Evolutionary conservation across 768 basidiomycete genomes (phyloP).

Genomic region (Lentinula sp.): DNA sequence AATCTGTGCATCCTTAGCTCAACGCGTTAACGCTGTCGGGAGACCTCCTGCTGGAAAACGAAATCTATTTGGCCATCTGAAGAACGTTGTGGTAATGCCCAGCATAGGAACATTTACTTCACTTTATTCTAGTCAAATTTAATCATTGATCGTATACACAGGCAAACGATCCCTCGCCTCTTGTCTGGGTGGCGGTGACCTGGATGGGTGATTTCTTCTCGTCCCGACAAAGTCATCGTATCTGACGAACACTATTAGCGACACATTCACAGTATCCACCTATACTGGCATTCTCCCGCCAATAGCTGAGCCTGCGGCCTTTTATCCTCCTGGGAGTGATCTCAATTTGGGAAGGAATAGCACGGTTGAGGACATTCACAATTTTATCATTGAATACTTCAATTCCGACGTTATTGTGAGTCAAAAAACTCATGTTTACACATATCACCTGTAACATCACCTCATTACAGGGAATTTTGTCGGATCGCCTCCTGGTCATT

Average conservation of each 20-base stretch:
- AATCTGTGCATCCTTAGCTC: slow-evolving; percentile 33
- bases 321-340: slow-evolving; percentile 35
- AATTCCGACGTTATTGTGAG: slow-evolving; percentile 73
- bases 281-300: slow-evolving; percentile 51
- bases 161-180: slow-evolving; percentile 54
- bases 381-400: slow-evolving; percentile 82
- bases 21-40: slow-evolving; percentile 67
- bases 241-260: neutral
- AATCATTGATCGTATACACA: neutral
- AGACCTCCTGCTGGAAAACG: slow-evolving; percentile 50
- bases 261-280: slow-evolving; percentile 45
- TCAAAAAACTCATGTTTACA: neutral
- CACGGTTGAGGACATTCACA: slow-evolving; percentile 64
- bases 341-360: slow-evolving; percentile 40
- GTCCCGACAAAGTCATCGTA: neutral
- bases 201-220: slow-evolving; percentile 54
- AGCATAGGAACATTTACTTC: slow-evolving; percentile 33
- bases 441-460: neutral
- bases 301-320: slow-evolving; percentile 40
- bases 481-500: slow-evolving; percentile 61
- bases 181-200: slow-evolving; percentile 63
- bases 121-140: slow-evolving; percentile 15
- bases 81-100: slow-evolving; percentile 70
- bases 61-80: slow-evolving; percentile 55
- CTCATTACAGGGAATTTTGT: slow-evolving; percentile 52